Base-by-base conservation (phyloP, 2,329 filamentous ascomycete genomes). In the Calonectria pauciramosa region DNA sequence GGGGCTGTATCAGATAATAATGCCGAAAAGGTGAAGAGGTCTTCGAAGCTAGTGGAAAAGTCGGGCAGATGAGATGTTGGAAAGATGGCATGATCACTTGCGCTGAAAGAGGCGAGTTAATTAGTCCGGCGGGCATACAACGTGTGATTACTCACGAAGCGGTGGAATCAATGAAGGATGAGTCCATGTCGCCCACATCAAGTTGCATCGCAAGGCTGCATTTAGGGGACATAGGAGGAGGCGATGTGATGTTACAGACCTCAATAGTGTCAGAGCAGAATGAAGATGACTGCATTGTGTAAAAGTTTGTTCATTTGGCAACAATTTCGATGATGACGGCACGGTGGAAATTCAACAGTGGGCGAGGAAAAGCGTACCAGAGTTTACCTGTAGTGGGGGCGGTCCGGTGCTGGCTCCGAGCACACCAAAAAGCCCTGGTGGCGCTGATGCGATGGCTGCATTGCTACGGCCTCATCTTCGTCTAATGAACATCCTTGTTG, bases 21-120 rank as follows among this genome's bases (percentile, higher is more conserved):
- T 10, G 91, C 87, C 0, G 92, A 93, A 85, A 96, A 96, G 80
- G 93, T 91, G 20, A 96, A 89, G 28, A 95, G 89, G 28, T 38
- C 54, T 7, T 60, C 54, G 16, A 60, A 38, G n/a, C 32, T 36
- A n/a, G 32, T 36, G 6, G 54, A 23, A 10, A 60, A 26, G 20
- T 60, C 54, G 20, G 32, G 28, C 10, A 38, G 54, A 38, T 38
- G 28, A 7, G 23, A 11, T n/a, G 23, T 13, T 11, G 54, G 20
- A 23, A 60, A 60, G 13, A 34, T 11, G 5, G 54, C n/a, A 26
- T 60, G 20, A 13, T 23, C 54, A 10, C 9, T 26, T 5, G 83
- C 95, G 93, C 81, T 92, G 4, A 13, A 20, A 32, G 20, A 14
- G 23, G 2, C 36, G 6, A 20, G n/a, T 60, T 26, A 60, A 36